Evolutionary conservation across 139 green algal genomes (phyloP).

Genomic region (Chlorella sp.): DNA sequence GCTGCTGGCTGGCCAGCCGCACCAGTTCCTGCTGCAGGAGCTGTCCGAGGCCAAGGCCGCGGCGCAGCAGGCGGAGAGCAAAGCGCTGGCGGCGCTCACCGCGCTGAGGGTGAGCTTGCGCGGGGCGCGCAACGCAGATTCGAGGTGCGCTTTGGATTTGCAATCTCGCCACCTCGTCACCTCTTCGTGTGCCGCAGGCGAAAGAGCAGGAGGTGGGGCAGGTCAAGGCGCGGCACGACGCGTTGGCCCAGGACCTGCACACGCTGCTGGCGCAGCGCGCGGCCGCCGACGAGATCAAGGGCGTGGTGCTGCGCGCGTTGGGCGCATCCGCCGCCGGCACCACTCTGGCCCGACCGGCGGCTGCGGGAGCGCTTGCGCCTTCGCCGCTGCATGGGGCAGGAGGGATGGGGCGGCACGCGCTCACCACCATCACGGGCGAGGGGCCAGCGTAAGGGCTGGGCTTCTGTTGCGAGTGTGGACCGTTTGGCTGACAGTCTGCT

Average conservation of each 20-base stretch:
- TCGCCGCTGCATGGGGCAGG: no score
- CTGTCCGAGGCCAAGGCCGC: slow-evolving; percentile 12
- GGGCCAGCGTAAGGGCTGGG: no score
- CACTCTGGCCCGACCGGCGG: no score
- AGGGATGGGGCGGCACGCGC: no score
- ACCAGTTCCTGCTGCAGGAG: slow-evolving; percentile 33
- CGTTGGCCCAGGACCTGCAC: slow-evolving; percentile 24
- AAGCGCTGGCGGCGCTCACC: background rate
- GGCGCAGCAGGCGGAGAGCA: background rate
- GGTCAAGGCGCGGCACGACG: slow-evolving; percentile 11
- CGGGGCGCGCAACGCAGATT: no score
- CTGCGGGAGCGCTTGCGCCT: no score
- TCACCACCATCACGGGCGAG: no score
- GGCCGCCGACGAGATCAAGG: slow-evolving; percentile 26
- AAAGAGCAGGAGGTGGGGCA: background rate
- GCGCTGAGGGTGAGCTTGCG: slow-evolving; percentile 6
- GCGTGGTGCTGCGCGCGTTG: slow-evolving; percentile 18
- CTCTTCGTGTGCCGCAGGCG: slow-evolving; percentile 1
- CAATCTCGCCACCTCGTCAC: background rate
- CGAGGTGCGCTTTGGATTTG: background rate
- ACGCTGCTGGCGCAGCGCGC: slow-evolving; percentile 20
- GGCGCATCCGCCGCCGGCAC: no score
- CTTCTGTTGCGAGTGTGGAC: no score
- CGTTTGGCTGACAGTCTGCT: no score
- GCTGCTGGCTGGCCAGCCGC: slow-evolving; percentile 24